These are phyloP conservation scores for Gardenia jasminoides DNA, from an alignment of 257 asterid genomes.

Conservation along the genomic window DNA sequence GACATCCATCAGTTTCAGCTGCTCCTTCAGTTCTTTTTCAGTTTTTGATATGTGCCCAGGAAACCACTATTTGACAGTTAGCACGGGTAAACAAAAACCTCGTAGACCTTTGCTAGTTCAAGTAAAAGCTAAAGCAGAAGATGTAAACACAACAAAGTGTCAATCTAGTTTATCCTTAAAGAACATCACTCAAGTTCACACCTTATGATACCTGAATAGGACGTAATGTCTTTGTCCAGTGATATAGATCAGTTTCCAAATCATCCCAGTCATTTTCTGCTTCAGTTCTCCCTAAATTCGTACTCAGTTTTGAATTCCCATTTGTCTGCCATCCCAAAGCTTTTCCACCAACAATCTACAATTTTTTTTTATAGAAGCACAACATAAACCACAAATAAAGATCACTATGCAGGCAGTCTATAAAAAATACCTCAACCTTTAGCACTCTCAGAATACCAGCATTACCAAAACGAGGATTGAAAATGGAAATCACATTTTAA, in stretches of 20 bases:
- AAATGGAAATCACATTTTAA: neutral
- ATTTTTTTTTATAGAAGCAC: neutral
- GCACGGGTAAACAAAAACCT: constrained; percentile 21
- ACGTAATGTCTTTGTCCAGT: constrained; percentile 79
- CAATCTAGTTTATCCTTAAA: constrained; percentile 16
- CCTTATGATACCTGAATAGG: constrained; percentile 81
- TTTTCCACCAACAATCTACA: constrained; percentile 78
- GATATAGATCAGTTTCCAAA: constrained; percentile 68
- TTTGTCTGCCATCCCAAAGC: constrained; percentile 38
- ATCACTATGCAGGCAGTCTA: neutral
- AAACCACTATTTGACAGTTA: constrained; percentile 66
- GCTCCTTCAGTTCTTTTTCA: constrained; percentile 90
- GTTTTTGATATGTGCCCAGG: constrained; percentile 98
- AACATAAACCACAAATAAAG: neutral
- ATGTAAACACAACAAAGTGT: neutral
- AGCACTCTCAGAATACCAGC: no score
- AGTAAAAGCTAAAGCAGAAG: constrained; percentile 10
- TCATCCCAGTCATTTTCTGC: constrained; percentile 68
- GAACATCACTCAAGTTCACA: constrained; percentile 26
- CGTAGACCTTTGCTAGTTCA: constrained; percentile 9
- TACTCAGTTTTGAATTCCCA: constrained; percentile 38
- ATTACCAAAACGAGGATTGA: neutral
- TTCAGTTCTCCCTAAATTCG: constrained; percentile 33
- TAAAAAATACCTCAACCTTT: neutral
- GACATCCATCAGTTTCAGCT: constrained; percentile 95